Conservation (phyloP, 2,329 filamentous ascomycete genomes). For the Ampelomyces quisqualis region DNA sequence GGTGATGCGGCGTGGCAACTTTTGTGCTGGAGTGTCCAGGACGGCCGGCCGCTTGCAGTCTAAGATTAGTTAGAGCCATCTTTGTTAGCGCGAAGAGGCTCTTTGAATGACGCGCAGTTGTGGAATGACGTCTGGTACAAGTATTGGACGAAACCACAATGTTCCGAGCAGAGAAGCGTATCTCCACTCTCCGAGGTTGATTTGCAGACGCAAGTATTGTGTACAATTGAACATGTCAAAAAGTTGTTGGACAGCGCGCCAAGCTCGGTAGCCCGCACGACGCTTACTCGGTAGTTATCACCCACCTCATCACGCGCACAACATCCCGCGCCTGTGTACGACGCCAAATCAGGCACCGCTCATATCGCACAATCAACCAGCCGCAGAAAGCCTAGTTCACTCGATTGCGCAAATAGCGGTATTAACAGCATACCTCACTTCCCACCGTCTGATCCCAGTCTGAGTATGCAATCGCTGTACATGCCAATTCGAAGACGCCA, state of each 20-base stretch:
- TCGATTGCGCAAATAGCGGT: not conserved
- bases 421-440: not conserved
- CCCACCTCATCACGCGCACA: slow-evolving; percentile 3
- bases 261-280: slow-evolving; percentile 14
- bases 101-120: slow-evolving; percentile 14
- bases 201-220: not conserved
- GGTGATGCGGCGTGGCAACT: not conserved
- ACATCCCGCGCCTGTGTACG: slow-evolving; percentile 6
- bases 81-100: slow-evolving; percentile 14
- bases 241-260: slow-evolving; percentile 4
- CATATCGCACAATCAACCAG: slow-evolving; percentile 2
- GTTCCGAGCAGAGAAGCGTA: not conserved
- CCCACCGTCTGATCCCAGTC: slow-evolving; percentile 1
- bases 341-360: slow-evolving; percentile 1
- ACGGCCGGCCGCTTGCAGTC: not conserved
- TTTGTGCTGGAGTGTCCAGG: not conserved
- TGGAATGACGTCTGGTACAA: slow-evolving; percentile 15
- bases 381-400: not conserved
- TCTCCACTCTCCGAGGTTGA: not conserved
- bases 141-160: not conserved
- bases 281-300: too few relatives aligned
- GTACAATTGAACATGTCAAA: not conserved
- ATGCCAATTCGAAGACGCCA: slow-evolving; percentile 22
- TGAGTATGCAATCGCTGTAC: slow-evolving; percentile 32
- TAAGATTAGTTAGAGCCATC: slow-evolving; percentile 4